Evolutionary conservation across 768 basidiomycete species (phyloP), one percentile per base, ranked within the genome.

Genomic region (Piloderma croceum): DNA sequence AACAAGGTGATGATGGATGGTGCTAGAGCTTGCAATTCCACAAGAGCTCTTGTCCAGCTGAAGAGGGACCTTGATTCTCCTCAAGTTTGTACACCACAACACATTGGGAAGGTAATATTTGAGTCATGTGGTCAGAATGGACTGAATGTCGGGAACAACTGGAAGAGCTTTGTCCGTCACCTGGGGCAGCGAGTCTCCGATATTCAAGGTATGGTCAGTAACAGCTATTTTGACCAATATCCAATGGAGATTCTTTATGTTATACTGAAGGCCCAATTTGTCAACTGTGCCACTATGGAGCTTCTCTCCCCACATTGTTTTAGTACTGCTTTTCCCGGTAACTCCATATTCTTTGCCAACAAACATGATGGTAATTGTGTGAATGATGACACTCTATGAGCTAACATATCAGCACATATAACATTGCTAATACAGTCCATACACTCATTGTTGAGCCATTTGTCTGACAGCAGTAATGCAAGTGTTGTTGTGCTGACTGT

Each of bases 201-300:
- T 35, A 5, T 5, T 13, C 12, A 35, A 18, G 34, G 18, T 18
- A 11, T 17, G 4, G 9, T 13, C 22, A 12, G 12, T 12, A 9
- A 35, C 34, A 11, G 18, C 34, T 6, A 35, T 35, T 10, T 35
- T 21, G 10, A 35, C 18, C 13, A 12, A 20, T 20, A 35, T 13
- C 34, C 34, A 35, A 35, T 35, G 34, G 22, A 35, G 34, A 13
- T 35, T 13, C 12, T 17, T 17, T 6, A 35, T 35, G 10, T 35
- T 35, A 17, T 21, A 35, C 13, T 17, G 34, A 12, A 35, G 13
- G 10, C 6, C 12, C 18, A 35, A 21, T 3, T 21, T 13, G 12
- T 13, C 19, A 9, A 35, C 9, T 13, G 13, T 17, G 18, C 34
- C 34, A 21, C 11, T 21, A 5, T 12, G 13, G 19, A 9, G 19